These are phyloP conservation scores for Neopestalotiopsis sp. DNA, from an alignment of 2,329 filamentous ascomycete genomes.

Conservation along the genomic window DNA sequence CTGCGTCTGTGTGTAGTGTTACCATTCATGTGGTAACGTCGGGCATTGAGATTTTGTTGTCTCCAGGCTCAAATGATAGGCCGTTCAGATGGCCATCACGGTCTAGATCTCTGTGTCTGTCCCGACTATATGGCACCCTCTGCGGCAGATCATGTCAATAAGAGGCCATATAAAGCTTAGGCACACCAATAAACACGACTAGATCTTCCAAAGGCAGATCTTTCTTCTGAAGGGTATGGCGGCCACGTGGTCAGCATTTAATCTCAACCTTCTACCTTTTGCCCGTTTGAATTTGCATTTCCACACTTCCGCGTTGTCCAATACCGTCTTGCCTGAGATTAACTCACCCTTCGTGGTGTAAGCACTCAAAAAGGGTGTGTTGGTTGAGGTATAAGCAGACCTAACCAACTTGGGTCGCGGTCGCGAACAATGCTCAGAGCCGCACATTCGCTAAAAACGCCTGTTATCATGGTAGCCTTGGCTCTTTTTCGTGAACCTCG, in stretches of 20 bases:
- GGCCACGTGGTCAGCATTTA: constrained; percentile 1
- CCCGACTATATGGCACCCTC: too few relatives aligned
- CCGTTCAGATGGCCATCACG: too few relatives aligned
- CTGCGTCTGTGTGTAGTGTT: too few relatives aligned
- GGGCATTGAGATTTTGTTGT: too few relatives aligned
- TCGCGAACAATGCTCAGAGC: constrained; percentile 4
- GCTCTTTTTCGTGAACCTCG: not conserved
- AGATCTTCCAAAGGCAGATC: not conserved
- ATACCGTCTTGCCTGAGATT: too few relatives aligned
- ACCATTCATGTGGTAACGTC: not conserved
- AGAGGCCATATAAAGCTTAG: not conserved
- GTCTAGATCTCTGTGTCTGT: too few relatives aligned
- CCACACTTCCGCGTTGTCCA: not conserved
- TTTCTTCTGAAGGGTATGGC: not conserved
- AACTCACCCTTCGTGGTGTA: too few relatives aligned
- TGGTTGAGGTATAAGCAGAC: not conserved
- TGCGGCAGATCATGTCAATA: too few relatives aligned
- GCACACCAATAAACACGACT: not conserved
- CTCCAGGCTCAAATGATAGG: too few relatives aligned
- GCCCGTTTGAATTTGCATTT: not conserved
- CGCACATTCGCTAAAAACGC: not conserved
- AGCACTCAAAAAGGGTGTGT: not conserved
- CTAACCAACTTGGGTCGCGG: not conserved
- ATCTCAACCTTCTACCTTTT: not conserved
- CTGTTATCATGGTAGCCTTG: not conserved